Base-by-base conservation (phyloP, 495 filamentous ascomycete species). In the Xylaria bambusicola region DNA sequence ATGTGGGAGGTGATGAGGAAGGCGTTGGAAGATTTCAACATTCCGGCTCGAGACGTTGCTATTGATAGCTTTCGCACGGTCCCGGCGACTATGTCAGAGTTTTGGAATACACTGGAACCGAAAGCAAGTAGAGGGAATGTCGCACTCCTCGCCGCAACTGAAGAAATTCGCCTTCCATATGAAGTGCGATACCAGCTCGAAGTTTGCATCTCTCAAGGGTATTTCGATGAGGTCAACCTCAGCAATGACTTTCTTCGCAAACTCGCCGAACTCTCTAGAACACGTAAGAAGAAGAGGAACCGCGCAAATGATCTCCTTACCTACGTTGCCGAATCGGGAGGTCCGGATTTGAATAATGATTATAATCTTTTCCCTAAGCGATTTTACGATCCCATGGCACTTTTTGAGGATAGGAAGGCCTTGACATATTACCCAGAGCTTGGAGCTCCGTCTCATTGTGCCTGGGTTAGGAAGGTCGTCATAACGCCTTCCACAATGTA, bases 121-220 rank as follows among this genome's bases (percentile, higher is more conserved):
- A 66, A 67, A 10, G 26, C 18, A 36, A 52, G 67, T 26, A 46
- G 69, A 54, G 53, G 58, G 29, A 77, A 67, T 46, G 63, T 66
- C 20, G 75, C 52, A 58, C 75, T 60, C 52, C 79, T 65, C 60
- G 71, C 49, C 58, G 45, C 65, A 66, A 58, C 49, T 1, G 61
- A 81, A 26, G 62, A 77, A 3, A 66, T 72, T 0, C 73, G 75
- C 21, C 77, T 98, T 3, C 76, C 85, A 0, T 97, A 92, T 47
- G 69, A 84, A 1, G 84, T 93, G 2, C 84, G 90, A 8, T 98
- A 98, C 66, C 93, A 96, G 71, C 82, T 98, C 0, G 93, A 98
- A 71, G 93, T 91, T 0, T 97, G 93, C 68, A 80, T 98, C 8
- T 96, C 92, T 0, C 81, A 89, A 20, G 85, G 86, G 0, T 75